Evolutionary conservation across 257 asterid genomes (phyloP).

Genomic region (Henckelia pumila): DNA sequence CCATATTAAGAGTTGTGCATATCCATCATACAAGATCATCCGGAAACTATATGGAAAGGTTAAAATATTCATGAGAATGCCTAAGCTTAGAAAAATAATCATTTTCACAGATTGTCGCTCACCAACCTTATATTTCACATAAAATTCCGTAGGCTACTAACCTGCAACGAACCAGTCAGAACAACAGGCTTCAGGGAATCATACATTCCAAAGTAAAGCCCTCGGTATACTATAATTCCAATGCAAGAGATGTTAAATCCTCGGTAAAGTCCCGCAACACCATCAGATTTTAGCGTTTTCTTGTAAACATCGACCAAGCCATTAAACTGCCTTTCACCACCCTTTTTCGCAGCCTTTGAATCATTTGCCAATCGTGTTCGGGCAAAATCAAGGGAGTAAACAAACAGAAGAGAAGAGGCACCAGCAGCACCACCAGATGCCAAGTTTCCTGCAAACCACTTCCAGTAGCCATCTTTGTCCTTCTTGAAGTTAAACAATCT

Average conservation of each 20-base stretch:
- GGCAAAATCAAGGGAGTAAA: conserved; percentile 30
- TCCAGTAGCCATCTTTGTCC: conserved; percentile 36
- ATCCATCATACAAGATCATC: neutral
- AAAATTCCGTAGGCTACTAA: conserved; percentile 2
- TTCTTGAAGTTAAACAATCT: conserved; percentile 30
- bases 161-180: conserved; percentile 33
- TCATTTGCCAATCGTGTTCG: conserved; percentile 28
- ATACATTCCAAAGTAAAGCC: conserved; percentile 32
- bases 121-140: neutral
- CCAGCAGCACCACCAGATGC: conserved; percentile 39
- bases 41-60: neutral
- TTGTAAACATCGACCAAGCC: conserved; percentile 31
- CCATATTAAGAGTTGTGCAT: neutral
- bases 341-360: conserved; percentile 28
- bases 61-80: neutral
- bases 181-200: conserved; percentile 36
- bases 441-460: conserved; percentile 38
- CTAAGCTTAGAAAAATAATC: no score
- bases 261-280: conserved; percentile 29
- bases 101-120: no score
- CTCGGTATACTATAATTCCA: conserved; percentile 29
- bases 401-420: conserved; percentile 30
- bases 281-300: conserved; percentile 32
- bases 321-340: conserved; percentile 33
- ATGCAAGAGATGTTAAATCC: conserved; percentile 30